Base-by-base conservation (phyloP, 139 green algal species). In the Zygnema circumcarinatum region DNA sequence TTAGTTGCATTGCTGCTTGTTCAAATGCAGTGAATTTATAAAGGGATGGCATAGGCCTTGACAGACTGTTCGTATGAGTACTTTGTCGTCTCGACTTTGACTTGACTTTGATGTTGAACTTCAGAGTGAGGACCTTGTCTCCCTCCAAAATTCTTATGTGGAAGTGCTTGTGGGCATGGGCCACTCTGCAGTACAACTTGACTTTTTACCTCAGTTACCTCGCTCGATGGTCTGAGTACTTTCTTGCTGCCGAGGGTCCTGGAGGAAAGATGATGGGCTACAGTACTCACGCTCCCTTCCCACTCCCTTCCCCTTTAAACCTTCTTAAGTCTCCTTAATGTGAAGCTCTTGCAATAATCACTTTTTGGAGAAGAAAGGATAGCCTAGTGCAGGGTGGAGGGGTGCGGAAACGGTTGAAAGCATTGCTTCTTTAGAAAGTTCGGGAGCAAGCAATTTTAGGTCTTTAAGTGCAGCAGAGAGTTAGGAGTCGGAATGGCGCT, bases 121-220 rank as follows among this genome's bases (percentile, higher is more conserved):
- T 7, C 7, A 62, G 16, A 62, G 7, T 25, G 16, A 62, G 16
- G 16, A 16, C 16, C 16, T 62, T 62, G 47, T 62, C 7, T 62
- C 16, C 7, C 16, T 62, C 7, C 16, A 25, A 62, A 7, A 62
- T n/a, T 62, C 7, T 62, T 7, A 62, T 62, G 7, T 62, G 47
- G 16, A 62, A 62, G 7, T 62, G 16, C 16, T 62, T 62, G 7
- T 7, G 7, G 7, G 7, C 16, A 62, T 62, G 16, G 7, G 47
- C 47, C n/a, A n/a, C 47, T 16, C 40, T 29, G 87, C 93, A 96
- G 94, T 99, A 98, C 92, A 95, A 99, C 88, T 84, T 99, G 35
- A 81, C 87, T 0, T 99, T 99, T 84, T 99, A 99, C 90, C 92
- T 98, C 1, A 88, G 93, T 0, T 99, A 99, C 92, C 86, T 99